Evolutionary conservation across 768 basidiomycete species (phyloP).

Genomic region (Macrolepiota dolichaula): DNA sequence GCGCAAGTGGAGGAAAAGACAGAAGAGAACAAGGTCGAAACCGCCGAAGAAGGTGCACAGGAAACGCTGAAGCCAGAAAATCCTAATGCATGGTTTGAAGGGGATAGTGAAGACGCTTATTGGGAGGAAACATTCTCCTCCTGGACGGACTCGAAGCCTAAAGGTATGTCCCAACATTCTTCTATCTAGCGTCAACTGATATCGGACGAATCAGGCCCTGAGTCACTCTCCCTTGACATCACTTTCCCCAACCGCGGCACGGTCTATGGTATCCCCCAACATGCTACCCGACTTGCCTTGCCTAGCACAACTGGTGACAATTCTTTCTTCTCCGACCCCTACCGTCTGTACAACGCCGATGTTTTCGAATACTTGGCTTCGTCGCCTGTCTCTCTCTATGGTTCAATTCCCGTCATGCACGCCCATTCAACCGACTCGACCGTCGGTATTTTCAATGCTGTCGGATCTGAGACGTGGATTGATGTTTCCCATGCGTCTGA

Average conservation of each 20-base stretch:
- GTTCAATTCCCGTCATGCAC: constrained; percentile 89
- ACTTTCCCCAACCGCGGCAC: constrained; percentile 88
- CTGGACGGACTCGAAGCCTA: constrained; percentile 94
- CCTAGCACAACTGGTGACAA: constrained; percentile 83
- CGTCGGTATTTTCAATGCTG: constrained; percentile 84
- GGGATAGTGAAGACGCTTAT: constrained; percentile 74
- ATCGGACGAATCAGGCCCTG: constrained; percentile 63
- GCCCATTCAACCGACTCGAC: constrained; percentile 87
- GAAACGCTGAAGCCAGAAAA: constrained; percentile 50
- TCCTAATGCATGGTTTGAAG: constrained; percentile 81
- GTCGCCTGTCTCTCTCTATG: constrained; percentile 80
- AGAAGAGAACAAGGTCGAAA: constrained; percentile 38
- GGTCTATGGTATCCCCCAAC: constrained; percentile 96
- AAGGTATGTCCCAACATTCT: constrained; percentile 54
- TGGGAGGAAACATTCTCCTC: constrained; percentile 89
- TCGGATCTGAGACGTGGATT: constrained; percentile 93
- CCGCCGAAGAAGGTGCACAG: constrained; percentile 47
- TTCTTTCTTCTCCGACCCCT: constrained; percentile 82
- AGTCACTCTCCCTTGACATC: constrained; percentile 90
- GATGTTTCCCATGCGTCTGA: constrained; percentile 73
- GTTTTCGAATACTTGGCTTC: constrained; percentile 94
- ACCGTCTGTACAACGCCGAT: constrained; percentile 91
- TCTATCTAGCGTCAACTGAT: neutral
- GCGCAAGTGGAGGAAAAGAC: constrained; percentile 38
- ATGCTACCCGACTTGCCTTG: constrained; percentile 85